Conservation (phyloP, 768 basidiomycete species). For the Crassisporium funariophilum region DNA sequence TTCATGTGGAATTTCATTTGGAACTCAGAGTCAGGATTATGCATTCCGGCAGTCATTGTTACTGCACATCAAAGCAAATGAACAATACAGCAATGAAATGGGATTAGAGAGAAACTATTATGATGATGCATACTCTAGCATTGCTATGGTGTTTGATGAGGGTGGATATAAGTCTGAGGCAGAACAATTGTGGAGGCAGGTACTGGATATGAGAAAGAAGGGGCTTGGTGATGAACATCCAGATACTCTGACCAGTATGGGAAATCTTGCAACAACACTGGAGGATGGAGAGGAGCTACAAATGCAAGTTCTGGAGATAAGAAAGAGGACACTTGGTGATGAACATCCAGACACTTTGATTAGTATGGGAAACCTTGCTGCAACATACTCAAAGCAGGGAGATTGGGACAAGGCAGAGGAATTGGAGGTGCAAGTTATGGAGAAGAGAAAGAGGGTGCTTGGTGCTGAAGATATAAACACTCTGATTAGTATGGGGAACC, state of each 20-base stretch:
- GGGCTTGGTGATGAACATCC: background rate
- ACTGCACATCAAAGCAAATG: too few relatives aligned
- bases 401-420: conserved; percentile 1
- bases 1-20: too few relatives aligned
- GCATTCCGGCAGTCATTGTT: too few relatives aligned
- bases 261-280: conserved; percentile 1
- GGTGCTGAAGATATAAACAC: background rate
- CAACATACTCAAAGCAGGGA: background rate
- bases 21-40: too few relatives aligned
- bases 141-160: too few relatives aligned
- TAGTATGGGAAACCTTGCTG: background rate
- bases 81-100: too few relatives aligned
- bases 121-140: too few relatives aligned
- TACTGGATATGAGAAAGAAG: background rate
- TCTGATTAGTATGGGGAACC: background rate
- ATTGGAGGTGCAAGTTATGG: background rate
- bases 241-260: background rate
- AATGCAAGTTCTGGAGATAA: background rate
- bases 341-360: conserved; percentile 7
- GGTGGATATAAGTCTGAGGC: background rate
- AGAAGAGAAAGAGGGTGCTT: background rate
- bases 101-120: too few relatives aligned
- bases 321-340: background rate
- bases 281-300: background rate
- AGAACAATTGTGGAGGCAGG: background rate